Conservation (phyloP, 371 early-diverging fungal species). For the Rhizopus sp. region DNA sequence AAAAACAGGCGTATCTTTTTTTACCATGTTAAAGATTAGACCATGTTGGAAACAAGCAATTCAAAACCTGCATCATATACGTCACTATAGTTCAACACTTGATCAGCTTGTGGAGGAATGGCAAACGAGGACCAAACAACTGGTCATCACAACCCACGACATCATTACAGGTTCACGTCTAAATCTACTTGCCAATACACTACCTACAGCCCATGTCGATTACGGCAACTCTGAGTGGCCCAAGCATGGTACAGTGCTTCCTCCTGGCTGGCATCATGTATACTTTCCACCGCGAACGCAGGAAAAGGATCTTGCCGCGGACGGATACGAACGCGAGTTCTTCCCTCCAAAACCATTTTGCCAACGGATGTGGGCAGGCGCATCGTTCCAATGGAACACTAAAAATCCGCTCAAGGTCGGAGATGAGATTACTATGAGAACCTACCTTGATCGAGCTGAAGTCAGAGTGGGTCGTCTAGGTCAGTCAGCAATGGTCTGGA, state of each 20-base stretch:
- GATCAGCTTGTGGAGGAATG: constrained; percentile 3
- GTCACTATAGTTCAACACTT: too few relatives aligned
- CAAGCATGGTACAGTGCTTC: constrained; percentile 50
- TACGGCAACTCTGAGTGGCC: constrained; percentile 6
- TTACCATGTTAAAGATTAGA: background rate
- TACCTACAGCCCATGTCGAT: constrained; percentile 11
- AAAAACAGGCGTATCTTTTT: too few relatives aligned
- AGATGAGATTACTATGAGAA: constrained; percentile 57
- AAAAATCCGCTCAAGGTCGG: constrained; percentile 67
- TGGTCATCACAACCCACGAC: constrained; percentile 29
- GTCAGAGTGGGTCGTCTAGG: constrained; percentile 56
- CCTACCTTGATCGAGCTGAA: constrained; percentile 54
- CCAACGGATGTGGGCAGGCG: constrained; percentile 89
- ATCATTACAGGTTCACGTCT: constrained; percentile 36
- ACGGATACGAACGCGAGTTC: constrained; percentile 79
- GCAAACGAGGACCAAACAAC: background rate
- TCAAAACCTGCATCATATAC: too few relatives aligned
- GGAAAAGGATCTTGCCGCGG: constrained; percentile 68
- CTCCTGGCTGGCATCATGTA: constrained; percentile 76
- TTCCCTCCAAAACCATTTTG: constrained; percentile 77
- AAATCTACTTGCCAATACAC: constrained; percentile 35
- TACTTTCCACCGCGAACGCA: constrained; percentile 77
- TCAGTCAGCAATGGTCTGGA: constrained; percentile 70
- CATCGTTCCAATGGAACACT: constrained; percentile 58
- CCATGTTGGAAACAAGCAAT: background rate